These are phyloP conservation scores for Ophiosphaerella narmari DNA, from an alignment of 2,329 filamentous ascomycete species.

Conservation along the genomic window DNA sequence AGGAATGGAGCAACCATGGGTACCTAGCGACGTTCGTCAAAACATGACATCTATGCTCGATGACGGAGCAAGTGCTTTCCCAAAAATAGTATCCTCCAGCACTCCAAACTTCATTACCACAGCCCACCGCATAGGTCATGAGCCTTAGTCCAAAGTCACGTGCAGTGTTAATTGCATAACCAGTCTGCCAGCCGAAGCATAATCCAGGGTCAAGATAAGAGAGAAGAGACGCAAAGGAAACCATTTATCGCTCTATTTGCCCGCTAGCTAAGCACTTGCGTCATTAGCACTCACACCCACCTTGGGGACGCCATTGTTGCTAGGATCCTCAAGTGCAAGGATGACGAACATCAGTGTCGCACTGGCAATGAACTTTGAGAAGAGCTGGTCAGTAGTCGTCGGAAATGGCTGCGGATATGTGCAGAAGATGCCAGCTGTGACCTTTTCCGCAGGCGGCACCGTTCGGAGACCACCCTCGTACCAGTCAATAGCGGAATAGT, in stretches of 20 bases:
- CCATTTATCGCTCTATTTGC: slow-evolving; percentile 34
- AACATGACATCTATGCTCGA: background rate
- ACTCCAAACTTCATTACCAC: too few species aligned
- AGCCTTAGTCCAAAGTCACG: slow-evolving; percentile 73
- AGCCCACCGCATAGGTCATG: slow-evolving; percentile 69
- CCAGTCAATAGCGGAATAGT: slow-evolving; percentile 63
- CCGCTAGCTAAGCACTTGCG: background rate
- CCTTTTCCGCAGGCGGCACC: slow-evolving; percentile 60
- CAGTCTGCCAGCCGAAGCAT: slow-evolving; percentile 77
- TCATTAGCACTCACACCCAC: slow-evolving; percentile 11
- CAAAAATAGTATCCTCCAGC: slow-evolving; percentile 76
- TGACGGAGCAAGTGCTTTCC: slow-evolving; percentile 50
- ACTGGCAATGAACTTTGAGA: slow-evolving; percentile 72
- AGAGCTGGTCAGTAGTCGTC: slow-evolving; percentile 69
- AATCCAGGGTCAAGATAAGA: slow-evolving; percentile 72
- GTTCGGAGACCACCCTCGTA: slow-evolving; percentile 70
- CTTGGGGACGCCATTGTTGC: slow-evolving; percentile 45
- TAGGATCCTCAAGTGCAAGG: slow-evolving; percentile 67
- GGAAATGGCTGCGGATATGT: slow-evolving; percentile 72
- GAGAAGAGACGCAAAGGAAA: slow-evolving; percentile 68
- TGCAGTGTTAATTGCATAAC: slow-evolving; percentile 75
- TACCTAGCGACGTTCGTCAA: slow-evolving; percentile 52
- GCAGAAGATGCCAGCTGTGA: slow-evolving; percentile 72
- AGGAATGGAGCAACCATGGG: slow-evolving; percentile 74
- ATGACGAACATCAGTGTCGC: slow-evolving; percentile 73